Percentiles rank a stretch among this genome's conserved stretches.
phyloP scores from a whole-genome alignment of 331 rosid genomes.

The Telfairia occidentalis region DNA sequence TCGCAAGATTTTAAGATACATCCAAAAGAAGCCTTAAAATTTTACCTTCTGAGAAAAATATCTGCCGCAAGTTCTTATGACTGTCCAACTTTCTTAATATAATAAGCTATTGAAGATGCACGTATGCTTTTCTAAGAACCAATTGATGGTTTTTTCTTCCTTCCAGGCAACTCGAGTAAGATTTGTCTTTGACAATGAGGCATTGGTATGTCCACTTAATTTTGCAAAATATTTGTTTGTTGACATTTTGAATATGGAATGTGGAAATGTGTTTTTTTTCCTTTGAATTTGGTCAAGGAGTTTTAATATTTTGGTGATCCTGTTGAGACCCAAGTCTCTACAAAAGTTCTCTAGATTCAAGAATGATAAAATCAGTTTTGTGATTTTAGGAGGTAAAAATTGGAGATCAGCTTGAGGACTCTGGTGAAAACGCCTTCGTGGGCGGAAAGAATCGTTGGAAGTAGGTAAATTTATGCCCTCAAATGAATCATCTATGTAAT shows the following conservation, averaged over 20 bases:
- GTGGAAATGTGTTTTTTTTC: background rate
- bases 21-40: background rate
- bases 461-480: conserved; percentile 32
- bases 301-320: background rate
- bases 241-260: background rate
- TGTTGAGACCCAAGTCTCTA: background rate
- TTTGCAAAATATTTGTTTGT: conserved; percentile 14
- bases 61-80: background rate
- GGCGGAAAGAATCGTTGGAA: conserved; percentile 97
- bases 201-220: conserved; percentile 60
- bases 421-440: conserved; percentile 88
- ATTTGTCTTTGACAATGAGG: conserved; percentile 72
- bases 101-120: background rate
- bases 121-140: background rate
- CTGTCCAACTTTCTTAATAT: background rate
- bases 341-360: background rate
- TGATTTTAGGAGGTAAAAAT: conserved; percentile 67
- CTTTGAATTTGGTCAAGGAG: background rate
- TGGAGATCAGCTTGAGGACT: conserved; percentile 72
- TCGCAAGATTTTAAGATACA: background rate
- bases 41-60: background rate
- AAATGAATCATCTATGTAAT: background rate
- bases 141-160: conserved; percentile 13
- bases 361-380: background rate
- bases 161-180: conserved; percentile 77